Percentiles rank a stretch among this genome's conserved stretches.
phyloP scores from a whole-genome alignment of 495 filamentous ascomycete genomes.

The Neurospora sp. region DNA sequence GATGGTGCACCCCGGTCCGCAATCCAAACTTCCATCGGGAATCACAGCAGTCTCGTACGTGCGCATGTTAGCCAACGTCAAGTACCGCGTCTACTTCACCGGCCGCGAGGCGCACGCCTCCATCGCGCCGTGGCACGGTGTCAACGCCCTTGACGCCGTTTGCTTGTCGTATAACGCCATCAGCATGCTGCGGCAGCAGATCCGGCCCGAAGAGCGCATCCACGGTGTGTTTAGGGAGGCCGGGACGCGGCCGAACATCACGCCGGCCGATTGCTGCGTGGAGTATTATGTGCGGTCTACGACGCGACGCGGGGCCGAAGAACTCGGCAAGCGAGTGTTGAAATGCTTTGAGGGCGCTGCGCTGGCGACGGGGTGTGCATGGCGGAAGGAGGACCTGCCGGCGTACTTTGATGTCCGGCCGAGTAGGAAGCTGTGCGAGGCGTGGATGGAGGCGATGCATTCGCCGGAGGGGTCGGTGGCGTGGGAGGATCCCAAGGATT shows the following conservation, averaged over 20 bases:
- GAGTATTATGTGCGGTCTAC: conserved; percentile 47
- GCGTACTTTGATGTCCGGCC: conserved; percentile 35
- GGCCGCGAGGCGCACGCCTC: conserved; percentile 47
- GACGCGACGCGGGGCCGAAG: conserved; percentile 31
- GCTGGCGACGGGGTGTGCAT: conserved; percentile 42
- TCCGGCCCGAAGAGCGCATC: conserved; percentile 25
- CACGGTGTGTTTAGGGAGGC: conserved; percentile 20
- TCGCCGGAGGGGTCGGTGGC: conserved; percentile 1
- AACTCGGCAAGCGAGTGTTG: conserved; percentile 38
- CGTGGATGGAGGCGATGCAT: conserved; percentile 39
- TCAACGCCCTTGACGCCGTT: conserved; percentile 56
- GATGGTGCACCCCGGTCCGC: conserved; percentile 44
- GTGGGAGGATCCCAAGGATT: conserved; percentile 29
- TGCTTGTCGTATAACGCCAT: conserved; percentile 52
- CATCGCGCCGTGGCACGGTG: conserved; percentile 53
- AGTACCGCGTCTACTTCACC: conserved; percentile 32
- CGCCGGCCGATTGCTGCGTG: conserved; percentile 40
- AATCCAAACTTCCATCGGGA: conserved; percentile 16
- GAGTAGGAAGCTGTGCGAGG: conserved; percentile 22
- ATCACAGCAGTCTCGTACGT: conserved; percentile 27
- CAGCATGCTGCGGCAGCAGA: conserved; percentile 53
- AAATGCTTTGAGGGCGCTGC: conserved; percentile 50
- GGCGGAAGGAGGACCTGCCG: conserved; percentile 37
- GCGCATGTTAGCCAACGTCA: conserved; percentile 44
- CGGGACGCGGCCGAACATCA: conserved; percentile 33